Base-by-base conservation (phyloP, 208 protist species). In the Dictyostelium gargantuum region DNA sequence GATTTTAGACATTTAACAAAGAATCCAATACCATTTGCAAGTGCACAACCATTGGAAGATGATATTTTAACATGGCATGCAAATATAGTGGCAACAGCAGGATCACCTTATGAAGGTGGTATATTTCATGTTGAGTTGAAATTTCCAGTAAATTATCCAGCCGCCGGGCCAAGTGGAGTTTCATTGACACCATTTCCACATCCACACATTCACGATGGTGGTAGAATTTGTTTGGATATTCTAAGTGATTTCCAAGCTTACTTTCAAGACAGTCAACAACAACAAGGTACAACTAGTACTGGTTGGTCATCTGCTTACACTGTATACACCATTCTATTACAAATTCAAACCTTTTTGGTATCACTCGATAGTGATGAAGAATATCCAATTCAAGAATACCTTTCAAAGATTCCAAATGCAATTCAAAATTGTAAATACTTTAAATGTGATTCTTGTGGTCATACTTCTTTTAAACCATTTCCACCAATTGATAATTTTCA, bases 61-160 rank as follows among this genome's bases (percentile, higher is more conserved):
- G 63, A 95, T 38, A 19, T 96, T 6, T 93, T 96, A 21, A 56
- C 54, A 54, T 96, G 94, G 94, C 94, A 96, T 56, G 56, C 29
- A n/a, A 96, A 96, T 74, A 46, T 96, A 6, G 73, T 77, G 19
- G 84, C 94, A 23, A 46, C 85, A 15, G 70, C 26, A n/a, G 82
- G 38, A 21, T 95, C 93, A n/a, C 73, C 91, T 6, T 96, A 91
- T 61, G 93, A 86, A 26, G 80, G 76, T 26, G 94, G 40, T 50
- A 85, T 96, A 8, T 96, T 96, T 38, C 94, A 96, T 72, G 73
- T 96, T 15, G 76, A 93, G 13, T 42, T 96, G 3, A 93, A 80
- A 26, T 96, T 96, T 61, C 92, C 94, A 19, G 3, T 46, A n/a
- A 66, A 80, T 10, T 96, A 96, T 79, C 94, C 94, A 48, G 52